Evolutionary conservation across 768 basidiomycete genomes (phyloP).

Genomic region (Leccinum obscurum): DNA sequence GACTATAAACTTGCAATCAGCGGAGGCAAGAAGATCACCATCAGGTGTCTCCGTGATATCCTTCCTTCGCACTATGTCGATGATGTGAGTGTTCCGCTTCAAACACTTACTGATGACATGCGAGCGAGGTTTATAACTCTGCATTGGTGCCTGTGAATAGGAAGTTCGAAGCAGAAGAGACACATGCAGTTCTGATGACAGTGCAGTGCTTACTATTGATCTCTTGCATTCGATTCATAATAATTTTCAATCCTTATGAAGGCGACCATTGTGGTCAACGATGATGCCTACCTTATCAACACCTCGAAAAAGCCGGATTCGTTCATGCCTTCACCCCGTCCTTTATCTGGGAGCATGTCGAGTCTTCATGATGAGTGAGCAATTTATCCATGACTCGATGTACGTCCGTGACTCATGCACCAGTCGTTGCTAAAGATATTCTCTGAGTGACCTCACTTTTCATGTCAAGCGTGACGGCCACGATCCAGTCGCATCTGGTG

Average conservation of each 20-base stretch:
- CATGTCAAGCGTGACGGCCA: slow-evolving; percentile 9
- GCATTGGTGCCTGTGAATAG: neutral
- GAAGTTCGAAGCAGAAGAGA: neutral
- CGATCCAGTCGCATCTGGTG: slow-evolving; percentile 17
- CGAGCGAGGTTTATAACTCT: neutral
- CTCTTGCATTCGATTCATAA: neutral
- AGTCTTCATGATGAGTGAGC: slow-evolving; percentile 5
- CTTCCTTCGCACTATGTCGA: slow-evolving; percentile 10
- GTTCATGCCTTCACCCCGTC: neutral
- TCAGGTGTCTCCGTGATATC: slow-evolving; percentile 5
- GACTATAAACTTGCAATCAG: slow-evolving; percentile 7
- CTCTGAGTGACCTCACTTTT: slow-evolving; percentile 9
- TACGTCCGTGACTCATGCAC: neutral
- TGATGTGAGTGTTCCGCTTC: slow-evolving; percentile 4
- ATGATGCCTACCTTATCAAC: neutral
- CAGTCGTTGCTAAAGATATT: neutral
- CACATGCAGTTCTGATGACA: neutral
- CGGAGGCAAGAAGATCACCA: slow-evolving; percentile 3
- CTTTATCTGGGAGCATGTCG: neutral
- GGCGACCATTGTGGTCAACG: neutral
- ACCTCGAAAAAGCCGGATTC: neutral
- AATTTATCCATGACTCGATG: slow-evolving; percentile 2
- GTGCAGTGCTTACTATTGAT: neutral
- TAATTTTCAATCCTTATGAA: neutral
- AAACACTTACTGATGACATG: too few relatives aligned